Evolutionary conservation across 2,329 filamentous ascomycete species (phyloP).

Genomic region (Nothophoma quercina): DNA sequence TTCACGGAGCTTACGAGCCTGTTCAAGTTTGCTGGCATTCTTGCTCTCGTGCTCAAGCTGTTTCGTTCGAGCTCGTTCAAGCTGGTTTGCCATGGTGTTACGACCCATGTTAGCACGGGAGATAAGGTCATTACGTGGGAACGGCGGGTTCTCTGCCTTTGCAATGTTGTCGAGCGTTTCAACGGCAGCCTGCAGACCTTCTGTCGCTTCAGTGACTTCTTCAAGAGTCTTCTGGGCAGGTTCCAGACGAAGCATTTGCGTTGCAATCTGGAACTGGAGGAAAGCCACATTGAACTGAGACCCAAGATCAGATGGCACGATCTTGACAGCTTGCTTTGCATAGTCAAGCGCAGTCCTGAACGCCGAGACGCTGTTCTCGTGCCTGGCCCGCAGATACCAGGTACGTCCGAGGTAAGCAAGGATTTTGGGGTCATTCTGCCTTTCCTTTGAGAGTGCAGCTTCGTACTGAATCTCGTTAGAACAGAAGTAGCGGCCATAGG

Average conservation of each 20-base stretch:
- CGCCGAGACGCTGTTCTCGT: slow-evolving; percentile 67
- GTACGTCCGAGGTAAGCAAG: slow-evolving; percentile 86
- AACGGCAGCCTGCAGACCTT: slow-evolving; percentile 86
- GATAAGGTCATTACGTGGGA: slow-evolving; percentile 88
- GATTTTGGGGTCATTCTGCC: slow-evolving; percentile 79
- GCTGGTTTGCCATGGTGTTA: slow-evolving; percentile 91
- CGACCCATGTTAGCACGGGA: slow-evolving; percentile 96
- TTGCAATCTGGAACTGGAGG: slow-evolving; percentile 92
- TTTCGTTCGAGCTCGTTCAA: slow-evolving; percentile 82
- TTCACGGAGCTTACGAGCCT: slow-evolving; percentile 81
- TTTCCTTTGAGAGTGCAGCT: slow-evolving; percentile 78
- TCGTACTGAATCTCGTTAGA: slow-evolving; percentile 70
- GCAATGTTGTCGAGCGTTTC: slow-evolving; percentile 69
- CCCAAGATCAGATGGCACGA: slow-evolving; percentile 83
- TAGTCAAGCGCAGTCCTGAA: slow-evolving; percentile 72
- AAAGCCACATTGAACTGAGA: slow-evolving; percentile 98
- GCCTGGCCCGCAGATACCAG: slow-evolving; percentile 82
- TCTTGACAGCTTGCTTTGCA: slow-evolving; percentile 73
- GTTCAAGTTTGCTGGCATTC: slow-evolving; percentile 86
- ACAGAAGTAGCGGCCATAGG: neutral
- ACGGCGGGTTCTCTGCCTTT: slow-evolving; percentile 74
- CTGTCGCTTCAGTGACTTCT: slow-evolving; percentile 81
- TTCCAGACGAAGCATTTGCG: slow-evolving; percentile 75
- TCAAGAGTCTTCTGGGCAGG: slow-evolving; percentile 79
- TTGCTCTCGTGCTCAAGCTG: slow-evolving; percentile 93